Base-by-base conservation (phyloP, 208 protist species). In the Acanthamoeba sp. region DNA sequence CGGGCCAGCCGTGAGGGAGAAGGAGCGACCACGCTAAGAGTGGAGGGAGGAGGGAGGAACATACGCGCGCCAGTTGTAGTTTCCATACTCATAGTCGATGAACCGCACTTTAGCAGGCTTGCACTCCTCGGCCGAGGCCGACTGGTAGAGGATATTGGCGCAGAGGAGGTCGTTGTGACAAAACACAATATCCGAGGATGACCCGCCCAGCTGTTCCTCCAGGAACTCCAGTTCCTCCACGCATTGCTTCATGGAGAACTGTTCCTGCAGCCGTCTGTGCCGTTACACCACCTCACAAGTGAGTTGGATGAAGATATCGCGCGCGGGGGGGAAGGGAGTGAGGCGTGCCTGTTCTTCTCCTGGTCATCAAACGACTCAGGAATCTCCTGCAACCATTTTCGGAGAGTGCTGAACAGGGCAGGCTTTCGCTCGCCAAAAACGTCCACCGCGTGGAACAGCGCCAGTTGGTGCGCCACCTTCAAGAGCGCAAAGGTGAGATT, bases 51-150 rank as follows among this genome's bases (percentile, higher is more conserved):
- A n/a, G 32, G 36, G 24, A 36, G 7, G 5, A 34, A 42, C 38
- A 45, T 87, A 91, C 85, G 57, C 85, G 10, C 85, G 29, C 57
- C 59, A 91, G 85, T 91, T 91, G 24, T 91, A 91, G 55, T 73
- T 91, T 5, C 85, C 85, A 48, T 91, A 91, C 36, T 91, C 85
- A 57, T 76, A 91, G 42, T 91, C 85, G 38, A 91, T 91, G 57
- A 91, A 91, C 6, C 57, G 57, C 20, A 91, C 85, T 36, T 73
- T 73, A 0, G 85, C 85, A 22, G 34, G 38, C 71, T 82, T 82
- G 34, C 36, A 4, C 0, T 87, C 78, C 27, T 27, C 27, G 27
- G 3, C n/a, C 4, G 32, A 40, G 12, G 85, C 14, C 38, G 50
- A 2, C 59, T 91, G 85, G 85, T 91, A 91, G 9, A 91, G 85